Base-by-base conservation (phyloP, 768 basidiomycete species). In the Boletus rubropictus region DNA sequence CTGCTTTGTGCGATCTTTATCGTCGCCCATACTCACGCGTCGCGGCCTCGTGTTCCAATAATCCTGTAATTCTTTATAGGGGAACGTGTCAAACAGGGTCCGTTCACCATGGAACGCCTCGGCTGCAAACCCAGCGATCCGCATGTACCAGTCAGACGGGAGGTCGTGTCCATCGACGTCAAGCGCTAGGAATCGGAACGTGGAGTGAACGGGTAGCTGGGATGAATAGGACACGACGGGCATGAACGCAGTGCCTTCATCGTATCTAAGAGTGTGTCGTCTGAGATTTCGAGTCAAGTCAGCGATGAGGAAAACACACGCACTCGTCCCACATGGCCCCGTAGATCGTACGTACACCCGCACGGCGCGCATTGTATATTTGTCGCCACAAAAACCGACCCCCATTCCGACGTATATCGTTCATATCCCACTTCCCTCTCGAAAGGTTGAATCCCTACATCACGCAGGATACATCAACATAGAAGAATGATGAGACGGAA, bases 261-360 rank as follows among this genome's bases (percentile, higher is more conserved):
- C 87, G 53, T 89, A 89, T 63, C 84, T 86, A 53, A 4, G 35
- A 33, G 44, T 31, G 49, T 8, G 25, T 46, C 28, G 33, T 14
- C 40, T 40, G 35, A 51, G 53, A 39, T 5, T 22, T 29, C 27
- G n/a, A 2, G 7, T 7, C 0, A 9, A n/a, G 22, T 37, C 24
- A n/a, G 18, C 14, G 17, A 41, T 6, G 11, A 39, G 17, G 4
- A 1, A 9, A 15, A 15, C 35, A n/a, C 5, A 66, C 71, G 51
- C 49, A 75, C 82, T 89, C 89, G 57, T 91, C 89, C 86, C 89
- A 90, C 87, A 89, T 90, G 7, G 87, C 86, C 20, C 84, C 83
- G 52, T 90, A 90, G 44, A 89, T 76, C 7, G 69, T 82, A 17
- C 79, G 76, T 7, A 77, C 80, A 24, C 84, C 80, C 24, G 75